phyloP scores from a whole-genome alignment of 1,284 basidiomycete genomes.

The Sporisorium iseilematis-ciliati region DNA sequence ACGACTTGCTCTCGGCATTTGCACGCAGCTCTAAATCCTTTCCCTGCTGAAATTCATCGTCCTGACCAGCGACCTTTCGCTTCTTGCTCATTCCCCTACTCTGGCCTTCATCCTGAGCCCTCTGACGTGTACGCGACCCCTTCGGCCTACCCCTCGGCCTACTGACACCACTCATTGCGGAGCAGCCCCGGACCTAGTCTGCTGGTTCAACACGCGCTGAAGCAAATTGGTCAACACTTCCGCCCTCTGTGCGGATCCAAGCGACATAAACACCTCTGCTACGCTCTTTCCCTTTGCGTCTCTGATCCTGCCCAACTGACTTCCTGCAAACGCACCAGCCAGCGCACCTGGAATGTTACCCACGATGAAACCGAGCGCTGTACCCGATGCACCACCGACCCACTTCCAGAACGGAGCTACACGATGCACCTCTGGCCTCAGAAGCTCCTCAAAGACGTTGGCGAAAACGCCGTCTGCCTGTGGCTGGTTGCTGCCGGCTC shows the following conservation, averaged over 20 bases:
- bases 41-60: not conserved
- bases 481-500: conserved; percentile 42
- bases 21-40: not conserved
- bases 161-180: conserved; percentile 20
- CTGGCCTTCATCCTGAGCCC: not conserved
- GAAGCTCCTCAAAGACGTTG: conserved; percentile 67
- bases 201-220: conserved; percentile 79
- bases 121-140: not conserved
- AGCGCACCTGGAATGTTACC: conserved; percentile 59
- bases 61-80: not conserved
- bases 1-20: conserved; percentile 11
- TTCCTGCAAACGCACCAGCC: conserved; percentile 65
- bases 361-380: conserved; percentile 64
- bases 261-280: conserved; percentile 81
- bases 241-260: conserved; percentile 85
- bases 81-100: not conserved
- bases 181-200: conserved; percentile 26
- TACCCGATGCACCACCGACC: conserved; percentile 62
- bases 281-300: conserved; percentile 69
- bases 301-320: conserved; percentile 63
- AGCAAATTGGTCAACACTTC: conserved; percentile 84
- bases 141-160: conserved; percentile 2
- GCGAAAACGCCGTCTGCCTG: conserved; percentile 61
- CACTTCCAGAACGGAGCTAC: conserved; percentile 58
- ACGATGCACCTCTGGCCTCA: conserved; percentile 66